Percentiles rank a stretch among this genome's conserved stretches.
Conservation (phyloP, 225 moss, liverwort and hornwort genomes). For the Physcomitrellopsis africana region DNA sequence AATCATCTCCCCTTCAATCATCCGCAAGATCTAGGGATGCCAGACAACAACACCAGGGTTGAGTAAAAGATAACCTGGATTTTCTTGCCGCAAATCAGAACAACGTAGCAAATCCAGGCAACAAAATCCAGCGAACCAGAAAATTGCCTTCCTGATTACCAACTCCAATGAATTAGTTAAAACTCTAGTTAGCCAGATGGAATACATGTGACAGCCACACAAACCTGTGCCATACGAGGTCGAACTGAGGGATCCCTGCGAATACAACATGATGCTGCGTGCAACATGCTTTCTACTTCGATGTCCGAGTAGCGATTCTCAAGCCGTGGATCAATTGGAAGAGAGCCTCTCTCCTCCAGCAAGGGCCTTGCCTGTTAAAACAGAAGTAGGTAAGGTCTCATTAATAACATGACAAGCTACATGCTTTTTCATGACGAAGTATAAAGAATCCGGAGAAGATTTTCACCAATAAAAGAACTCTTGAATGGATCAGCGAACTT, state of each 20-base stretch:
- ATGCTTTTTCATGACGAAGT: too few relatives aligned
- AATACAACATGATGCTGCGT: conserved; percentile 55
- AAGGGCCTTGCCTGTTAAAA: conserved; percentile 52
- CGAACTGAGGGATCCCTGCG: conserved; percentile 53
- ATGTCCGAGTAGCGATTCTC: conserved; percentile 36
- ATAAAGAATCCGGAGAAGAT: neutral
- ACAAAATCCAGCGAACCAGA: neutral
- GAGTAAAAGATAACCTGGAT: neutral
- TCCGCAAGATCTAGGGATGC: conserved; percentile 37
- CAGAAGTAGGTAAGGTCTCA: neutral
- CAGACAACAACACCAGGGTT: neutral
- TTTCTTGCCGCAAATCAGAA: neutral
- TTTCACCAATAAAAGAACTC: neutral
- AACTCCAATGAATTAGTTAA: neutral
- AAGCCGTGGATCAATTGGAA: conserved; percentile 55
- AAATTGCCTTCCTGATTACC: neutral
- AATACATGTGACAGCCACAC: neutral
- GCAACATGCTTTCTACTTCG: conserved; percentile 59
- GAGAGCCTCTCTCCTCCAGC: conserved; percentile 48
- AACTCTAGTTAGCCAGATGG: neutral
- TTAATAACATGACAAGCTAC: neutral
- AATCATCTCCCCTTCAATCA: conserved; percentile 53
- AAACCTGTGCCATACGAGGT: conserved; percentile 64
- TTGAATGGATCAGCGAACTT: neutral
- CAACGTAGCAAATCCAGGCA: neutral